Percentiles rank a stretch among this genome's conserved stretches.
phyloP scores from a whole-genome alignment of 495 filamentous ascomycete genomes.

The Gamarada debralockiae region DNA sequence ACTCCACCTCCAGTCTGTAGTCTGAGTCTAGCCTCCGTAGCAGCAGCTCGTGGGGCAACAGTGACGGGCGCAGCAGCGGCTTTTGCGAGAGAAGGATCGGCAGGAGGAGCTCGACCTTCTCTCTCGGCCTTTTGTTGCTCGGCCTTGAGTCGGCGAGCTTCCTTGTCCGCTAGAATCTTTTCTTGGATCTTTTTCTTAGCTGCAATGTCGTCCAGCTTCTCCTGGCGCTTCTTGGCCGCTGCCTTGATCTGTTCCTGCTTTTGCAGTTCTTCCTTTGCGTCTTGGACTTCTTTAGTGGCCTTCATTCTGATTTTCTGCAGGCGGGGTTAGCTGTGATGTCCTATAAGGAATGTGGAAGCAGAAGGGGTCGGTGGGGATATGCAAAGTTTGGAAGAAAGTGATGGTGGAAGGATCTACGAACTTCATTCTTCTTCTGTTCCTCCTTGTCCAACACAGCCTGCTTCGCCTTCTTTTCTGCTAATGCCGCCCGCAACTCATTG shows the following conservation, averaged over 20 bases:
- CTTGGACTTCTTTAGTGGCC: constrained; percentile 72
- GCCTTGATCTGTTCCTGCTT: constrained; percentile 89
- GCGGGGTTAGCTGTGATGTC: background rate
- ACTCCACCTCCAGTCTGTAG: constrained; percentile 73
- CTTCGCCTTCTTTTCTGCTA: constrained; percentile 69
- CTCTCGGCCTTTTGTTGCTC: constrained; percentile 81
- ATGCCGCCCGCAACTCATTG: constrained; percentile 65
- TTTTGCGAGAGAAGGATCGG: constrained; percentile 36
- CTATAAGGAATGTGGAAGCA: background rate
- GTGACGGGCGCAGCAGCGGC: constrained; percentile 30
- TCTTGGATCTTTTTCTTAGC: constrained; percentile 86
- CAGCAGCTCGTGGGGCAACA: constrained; percentile 27
- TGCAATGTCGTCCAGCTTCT: constrained; percentile 83
- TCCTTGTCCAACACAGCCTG: constrained; percentile 72
- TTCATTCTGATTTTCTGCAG: constrained; percentile 79
- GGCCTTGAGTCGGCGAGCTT: constrained; percentile 73
- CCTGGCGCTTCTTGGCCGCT: constrained; percentile 73
- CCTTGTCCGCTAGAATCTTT: constrained; percentile 88
- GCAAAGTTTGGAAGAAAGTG: background rate
- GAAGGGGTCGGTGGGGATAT: background rate
- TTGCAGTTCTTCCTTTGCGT: constrained; percentile 76
- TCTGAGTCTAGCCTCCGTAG: constrained; percentile 67
- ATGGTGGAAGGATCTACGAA: constrained; percentile 27
- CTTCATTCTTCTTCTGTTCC: constrained; percentile 87
- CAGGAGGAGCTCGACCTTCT: constrained; percentile 61